Base-by-base conservation (phyloP, 2,329 filamentous ascomycete species). In the Fusarium acutatum region DNA sequence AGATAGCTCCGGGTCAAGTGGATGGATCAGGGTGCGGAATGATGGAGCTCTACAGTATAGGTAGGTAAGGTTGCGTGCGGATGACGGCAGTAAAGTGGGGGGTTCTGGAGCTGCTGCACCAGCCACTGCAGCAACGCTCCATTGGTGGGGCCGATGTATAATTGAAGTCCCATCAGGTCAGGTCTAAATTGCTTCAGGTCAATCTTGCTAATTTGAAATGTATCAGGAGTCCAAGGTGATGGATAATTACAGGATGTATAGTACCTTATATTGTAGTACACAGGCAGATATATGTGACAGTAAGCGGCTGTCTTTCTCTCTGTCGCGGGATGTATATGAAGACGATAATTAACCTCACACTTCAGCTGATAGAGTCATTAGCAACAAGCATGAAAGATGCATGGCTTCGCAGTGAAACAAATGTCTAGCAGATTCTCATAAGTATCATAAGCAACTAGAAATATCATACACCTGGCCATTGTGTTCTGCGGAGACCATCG, bases 1-100 rank as follows among this genome's bases (percentile, higher is more conserved):
- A 53, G 63, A 50, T 38, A 38, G 32, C 56, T 47, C 28, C 38
- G 17, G 32, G 34, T 60, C 46, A 50, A 60, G 41, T 53, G 34
- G 50, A 50, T 66, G 30, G 30, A 44, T 37, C 40, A 67, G 46
- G 63, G 53, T 44, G 41, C 59, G 24, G 26, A 40, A 37, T 41
- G 37, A 43, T 67, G 62, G 49, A 67, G 75, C 68, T 74, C 41
- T 20, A 37, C 41, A 41, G n/a, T 24, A 41, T 28, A 47, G 44
- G 44, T 47, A 46, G 34, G 34, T 26, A 46, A 64, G 28, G 41
- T 59, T 68, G 54, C 35, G 40, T 68, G 54, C 40, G 47, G 57
- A 70, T 75, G 72, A 73, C 69, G 72, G 69, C 69, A 74, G 69
- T 67, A 67, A 67, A 73, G 72, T 73, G 72, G 72, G 41, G 69